Conservation (phyloP, 768 basidiomycete genomes). For the Leccinum truebloodii region DNA sequence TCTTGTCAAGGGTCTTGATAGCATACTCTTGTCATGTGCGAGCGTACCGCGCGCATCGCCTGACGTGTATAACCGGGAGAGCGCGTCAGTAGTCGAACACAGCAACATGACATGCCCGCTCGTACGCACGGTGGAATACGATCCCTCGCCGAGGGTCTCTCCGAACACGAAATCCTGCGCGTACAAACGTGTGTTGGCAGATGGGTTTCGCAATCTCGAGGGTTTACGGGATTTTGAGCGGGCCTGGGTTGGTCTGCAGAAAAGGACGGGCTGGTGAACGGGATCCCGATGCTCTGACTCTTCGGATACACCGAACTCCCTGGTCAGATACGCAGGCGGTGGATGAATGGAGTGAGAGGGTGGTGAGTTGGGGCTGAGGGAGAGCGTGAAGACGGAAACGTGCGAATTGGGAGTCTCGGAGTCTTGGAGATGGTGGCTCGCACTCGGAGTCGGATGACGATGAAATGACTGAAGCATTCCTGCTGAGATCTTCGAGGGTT, state of each 20-base stretch:
- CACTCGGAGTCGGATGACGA: slow-evolving; percentile 59
- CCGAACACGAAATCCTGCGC: slow-evolving; percentile 74
- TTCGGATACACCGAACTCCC: slow-evolving; percentile 49
- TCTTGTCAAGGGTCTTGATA: slow-evolving; percentile 83
- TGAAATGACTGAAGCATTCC: slow-evolving; percentile 77
- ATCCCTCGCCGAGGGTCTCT: slow-evolving; percentile 75
- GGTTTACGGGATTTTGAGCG: slow-evolving; percentile 43
- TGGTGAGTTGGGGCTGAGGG: slow-evolving; percentile 35
- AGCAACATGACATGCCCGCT: background rate
- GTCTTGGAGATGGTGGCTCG: slow-evolving; percentile 41
- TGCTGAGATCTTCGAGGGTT: slow-evolving; percentile 63
- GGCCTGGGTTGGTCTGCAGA: slow-evolving; percentile 22
- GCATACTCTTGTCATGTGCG: slow-evolving; percentile 67
- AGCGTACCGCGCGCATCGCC: slow-evolving; percentile 60
- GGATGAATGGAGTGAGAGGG: slow-evolving; percentile 32
- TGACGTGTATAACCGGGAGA: slow-evolving; percentile 26
- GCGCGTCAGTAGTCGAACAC: slow-evolving; percentile 4
- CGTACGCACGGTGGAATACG: slow-evolving; percentile 72
- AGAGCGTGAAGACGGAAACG: slow-evolving; percentile 62
- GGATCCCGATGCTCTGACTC: slow-evolving; percentile 21
- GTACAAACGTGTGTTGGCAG: slow-evolving; percentile 45
- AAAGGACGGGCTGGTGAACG: slow-evolving; percentile 12
- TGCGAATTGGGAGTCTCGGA: slow-evolving; percentile 54
- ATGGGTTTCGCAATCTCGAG: slow-evolving; percentile 45
- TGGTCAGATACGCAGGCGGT: slow-evolving; percentile 58